These are phyloP conservation scores for Jamesozyma lodderae DNA, from an alignment of 805 yeast species.

Conservation along the genomic window DNA sequence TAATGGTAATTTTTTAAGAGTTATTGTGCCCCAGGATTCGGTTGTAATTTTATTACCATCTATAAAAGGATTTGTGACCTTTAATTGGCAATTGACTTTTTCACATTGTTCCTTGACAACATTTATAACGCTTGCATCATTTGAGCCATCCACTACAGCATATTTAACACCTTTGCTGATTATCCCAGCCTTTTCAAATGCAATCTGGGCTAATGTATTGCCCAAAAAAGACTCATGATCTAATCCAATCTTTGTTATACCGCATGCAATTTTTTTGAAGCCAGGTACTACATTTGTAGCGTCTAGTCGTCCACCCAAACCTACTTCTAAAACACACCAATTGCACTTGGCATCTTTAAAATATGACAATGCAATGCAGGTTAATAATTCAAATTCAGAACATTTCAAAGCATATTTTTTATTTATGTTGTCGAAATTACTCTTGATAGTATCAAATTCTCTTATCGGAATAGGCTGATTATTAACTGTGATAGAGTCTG, in stretches of 20 bases:
- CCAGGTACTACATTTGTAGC: slow-evolving; percentile 69
- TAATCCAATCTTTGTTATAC: slow-evolving; percentile 73
- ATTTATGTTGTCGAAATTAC: slow-evolving; percentile 37
- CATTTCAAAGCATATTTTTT: slow-evolving; percentile 43
- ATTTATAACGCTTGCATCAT: slow-evolving; percentile 41
- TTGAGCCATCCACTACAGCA: slow-evolving; percentile 65
- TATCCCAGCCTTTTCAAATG: slow-evolving; percentile 80
- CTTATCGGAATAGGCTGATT: slow-evolving; percentile 42
- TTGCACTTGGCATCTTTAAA: slow-evolving; percentile 54
- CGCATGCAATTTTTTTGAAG: slow-evolving; percentile 48
- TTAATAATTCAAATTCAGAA: slow-evolving; percentile 79
- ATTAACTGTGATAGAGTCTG: slow-evolving; percentile 69
- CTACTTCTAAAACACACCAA: slow-evolving; percentile 85
- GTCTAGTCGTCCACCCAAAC: slow-evolving; percentile 83
- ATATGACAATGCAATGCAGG: slow-evolving; percentile 76
- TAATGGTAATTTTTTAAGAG: slow-evolving; percentile 41
- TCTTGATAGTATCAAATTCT: slow-evolving; percentile 39
- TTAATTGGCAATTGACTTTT: slow-evolving; percentile 24
- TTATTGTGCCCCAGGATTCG: slow-evolving; percentile 25
- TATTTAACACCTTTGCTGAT: slow-evolving; percentile 41
- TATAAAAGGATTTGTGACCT: slow-evolving; percentile 14
- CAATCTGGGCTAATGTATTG: slow-evolving; percentile 51
- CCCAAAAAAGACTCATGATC: slow-evolving; percentile 84
- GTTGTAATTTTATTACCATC: slow-evolving; percentile 15
- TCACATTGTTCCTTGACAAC: slow-evolving; percentile 37